Evolutionary conservation across 2,329 filamentous ascomycete genomes (phyloP).

Genomic region (Trichoderma guizhouense): DNA sequence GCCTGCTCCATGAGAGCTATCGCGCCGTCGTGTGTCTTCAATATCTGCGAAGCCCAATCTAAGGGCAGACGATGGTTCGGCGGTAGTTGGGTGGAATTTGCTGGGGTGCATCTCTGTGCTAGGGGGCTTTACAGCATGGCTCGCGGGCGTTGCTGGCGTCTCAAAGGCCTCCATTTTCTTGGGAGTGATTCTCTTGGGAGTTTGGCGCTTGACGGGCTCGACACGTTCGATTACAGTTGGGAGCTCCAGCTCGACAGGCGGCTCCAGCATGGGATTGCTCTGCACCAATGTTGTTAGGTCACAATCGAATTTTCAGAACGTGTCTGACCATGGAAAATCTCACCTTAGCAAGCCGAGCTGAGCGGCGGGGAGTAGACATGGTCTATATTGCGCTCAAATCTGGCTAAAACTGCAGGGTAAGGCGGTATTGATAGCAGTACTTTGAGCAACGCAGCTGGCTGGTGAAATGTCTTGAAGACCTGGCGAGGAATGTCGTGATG

Average conservation of each 20-base stretch:
- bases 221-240: neutral
- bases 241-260: neutral
- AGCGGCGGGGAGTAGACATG: constrained; percentile 43
- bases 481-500: constrained; percentile 18
- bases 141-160: constrained; percentile 57
- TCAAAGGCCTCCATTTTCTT: constrained; percentile 30
- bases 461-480: constrained; percentile 12
- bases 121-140: constrained; percentile 65
- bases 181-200: constrained; percentile 8
- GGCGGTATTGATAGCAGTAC: constrained; percentile 12
- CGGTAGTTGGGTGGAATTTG: constrained; percentile 72
- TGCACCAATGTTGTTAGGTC: constrained; percentile 22
- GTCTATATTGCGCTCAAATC: constrained; percentile 18
- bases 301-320: neutral
- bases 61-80: constrained; percentile 73
- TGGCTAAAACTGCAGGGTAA: constrained; percentile 2
- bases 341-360: constrained; percentile 43
- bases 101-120: constrained; percentile 88
- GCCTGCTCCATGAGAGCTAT: constrained; percentile 32
- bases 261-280: constrained; percentile 33
- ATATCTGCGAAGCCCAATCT: constrained; percentile 80
- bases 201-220: constrained; percentile 18
- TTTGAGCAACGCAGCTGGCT: neutral
- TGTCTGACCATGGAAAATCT: constrained; percentile 12
- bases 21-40: constrained; percentile 33